Evolutionary conservation across 371 early-diverging fungal species (phyloP), one percentile per base, ranked within the genome.

Genomic region (Nosema muscidifuracis): DNA sequence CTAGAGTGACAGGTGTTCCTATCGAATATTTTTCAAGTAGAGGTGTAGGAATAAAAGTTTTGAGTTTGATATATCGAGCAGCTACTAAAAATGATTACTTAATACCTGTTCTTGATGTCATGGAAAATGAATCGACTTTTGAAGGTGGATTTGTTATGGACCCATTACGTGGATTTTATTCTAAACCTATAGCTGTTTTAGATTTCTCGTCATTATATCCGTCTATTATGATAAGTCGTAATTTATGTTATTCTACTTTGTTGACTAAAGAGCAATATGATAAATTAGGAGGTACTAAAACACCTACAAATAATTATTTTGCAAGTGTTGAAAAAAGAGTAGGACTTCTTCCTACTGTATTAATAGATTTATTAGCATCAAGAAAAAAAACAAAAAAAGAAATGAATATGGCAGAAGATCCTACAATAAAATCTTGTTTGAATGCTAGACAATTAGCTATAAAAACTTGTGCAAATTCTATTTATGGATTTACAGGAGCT

Each of bases 181-280:
- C 90, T 65, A 84, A 87, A 2, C 97, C 97, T 0, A 93, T 99
- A 73, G 92, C 97, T 7, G 97, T 98, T 0, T 87, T 99, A 22
- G 99, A 99, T 87, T 99, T 98, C 84, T 90, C 89, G 0, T 95
- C 96, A 0, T 87, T 99, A 80, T 99, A 99, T 83, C 99, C 99
- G 10, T 95, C 96, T 10, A 99, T 99, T 77, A 99, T 99, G 93
- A 97, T 97, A 88, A 95, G 94, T 4, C 94, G 96, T 80, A 99
- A 99, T 78, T 84, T 99, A 20, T 99, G 99, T 82, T 99, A 99
- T 81, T 92, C 95, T 0, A 97, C 99, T 0, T 85, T 93, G 34
- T 73, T 96, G 0, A 67, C 56, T 85, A 86, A 89, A 70, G 83
- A 83, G 62, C 81, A 94, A 22, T 86, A 86, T 20, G 85, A 86